Conservation (phyloP, 1,284 basidiomycete species). For the Blastosporella zonata region DNA sequence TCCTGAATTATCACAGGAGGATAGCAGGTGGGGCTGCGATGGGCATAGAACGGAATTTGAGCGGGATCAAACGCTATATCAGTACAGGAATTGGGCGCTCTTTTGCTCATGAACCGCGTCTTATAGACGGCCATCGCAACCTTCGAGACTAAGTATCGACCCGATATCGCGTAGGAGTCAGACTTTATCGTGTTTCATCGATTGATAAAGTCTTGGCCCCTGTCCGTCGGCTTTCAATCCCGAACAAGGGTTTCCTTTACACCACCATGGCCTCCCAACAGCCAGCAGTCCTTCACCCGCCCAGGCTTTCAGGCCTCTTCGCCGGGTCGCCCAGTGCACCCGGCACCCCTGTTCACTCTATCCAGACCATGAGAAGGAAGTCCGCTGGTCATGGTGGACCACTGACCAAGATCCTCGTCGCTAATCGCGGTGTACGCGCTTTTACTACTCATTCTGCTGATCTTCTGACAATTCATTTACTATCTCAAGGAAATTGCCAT, state of each 20-base stretch:
- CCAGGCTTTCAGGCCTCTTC: conserved; percentile 69
- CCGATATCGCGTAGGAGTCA: neutral
- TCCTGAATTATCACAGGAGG: conserved; percentile 9
- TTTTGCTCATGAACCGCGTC: neutral
- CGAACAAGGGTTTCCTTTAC: conserved; percentile 11
- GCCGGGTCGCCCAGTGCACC: conserved; percentile 70
- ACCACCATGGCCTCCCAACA: conserved; percentile 43
- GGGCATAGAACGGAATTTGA: conserved; percentile 15
- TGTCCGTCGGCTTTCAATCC: conserved; percentile 14
- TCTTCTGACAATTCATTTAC: conserved; percentile 7
- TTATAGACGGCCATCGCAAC: too few species aligned
- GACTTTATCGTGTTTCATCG: conserved; percentile 4
- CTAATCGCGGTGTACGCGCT: conserved; percentile 83
- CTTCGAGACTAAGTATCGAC: neutral
- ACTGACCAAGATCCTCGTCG: conserved; percentile 91
- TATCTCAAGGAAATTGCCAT: conserved; percentile 91
- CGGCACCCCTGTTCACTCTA: conserved; percentile 81
- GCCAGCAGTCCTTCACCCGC: conserved; percentile 56
- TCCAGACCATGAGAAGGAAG: conserved; percentile 89
- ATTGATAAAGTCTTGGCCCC: neutral
- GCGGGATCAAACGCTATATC: conserved; percentile 9
- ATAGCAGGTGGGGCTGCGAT: conserved; percentile 2
- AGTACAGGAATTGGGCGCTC: neutral
- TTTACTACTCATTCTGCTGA: conserved; percentile 17
- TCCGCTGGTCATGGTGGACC: conserved; percentile 89